Conservation (phyloP, 2,329 filamentous ascomycete species). For the Fonsecaea monophora region DNA sequence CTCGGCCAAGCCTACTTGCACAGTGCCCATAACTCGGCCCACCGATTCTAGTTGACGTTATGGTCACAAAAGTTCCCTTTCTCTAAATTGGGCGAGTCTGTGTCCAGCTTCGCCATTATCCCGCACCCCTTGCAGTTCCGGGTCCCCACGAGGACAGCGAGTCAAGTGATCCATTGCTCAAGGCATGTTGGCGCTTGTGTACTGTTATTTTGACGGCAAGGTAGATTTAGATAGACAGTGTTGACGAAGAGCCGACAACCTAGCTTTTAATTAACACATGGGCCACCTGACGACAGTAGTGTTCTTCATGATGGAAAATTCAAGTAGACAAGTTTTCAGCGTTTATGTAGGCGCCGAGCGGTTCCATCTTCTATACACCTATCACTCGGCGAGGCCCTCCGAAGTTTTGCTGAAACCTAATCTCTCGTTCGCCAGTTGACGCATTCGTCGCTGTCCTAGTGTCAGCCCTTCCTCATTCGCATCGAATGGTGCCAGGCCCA, state of each 20-base stretch:
- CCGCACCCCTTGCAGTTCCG: not conserved
- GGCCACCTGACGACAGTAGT: too few species aligned
- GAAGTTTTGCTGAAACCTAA: conserved; percentile 19
- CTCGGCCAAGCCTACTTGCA: too few species aligned
- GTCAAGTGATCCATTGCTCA: not conserved
- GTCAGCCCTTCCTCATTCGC: conserved; percentile 35
- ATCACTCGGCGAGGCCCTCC: conserved; percentile 1
- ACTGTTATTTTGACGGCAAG: too few species aligned
- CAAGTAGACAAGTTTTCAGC: too few species aligned
- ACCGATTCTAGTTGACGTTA: conserved; percentile 4
- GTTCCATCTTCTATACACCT: conserved; percentile 13
- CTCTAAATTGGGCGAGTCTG: not conserved
- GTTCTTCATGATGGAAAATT: too few species aligned
- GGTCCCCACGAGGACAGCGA: not conserved
- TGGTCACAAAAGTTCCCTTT: conserved; percentile 6
- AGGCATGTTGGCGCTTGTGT: not conserved
- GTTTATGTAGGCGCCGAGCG: too few species aligned
- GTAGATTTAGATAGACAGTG: too few species aligned
- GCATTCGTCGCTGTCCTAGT: conserved; percentile 33
- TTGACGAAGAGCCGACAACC: too few species aligned
- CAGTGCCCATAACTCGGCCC: not conserved
- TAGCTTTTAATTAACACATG: too few species aligned
- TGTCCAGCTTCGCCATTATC: not conserved
- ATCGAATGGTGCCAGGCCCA: conserved; percentile 37
- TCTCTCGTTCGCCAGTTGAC: conserved; percentile 33